Percentiles rank a stretch among this genome's conserved stretches.
phyloP scores from a whole-genome alignment of 2,329 filamentous ascomycete genomes.

The Hypoxylon sp. region DNA sequence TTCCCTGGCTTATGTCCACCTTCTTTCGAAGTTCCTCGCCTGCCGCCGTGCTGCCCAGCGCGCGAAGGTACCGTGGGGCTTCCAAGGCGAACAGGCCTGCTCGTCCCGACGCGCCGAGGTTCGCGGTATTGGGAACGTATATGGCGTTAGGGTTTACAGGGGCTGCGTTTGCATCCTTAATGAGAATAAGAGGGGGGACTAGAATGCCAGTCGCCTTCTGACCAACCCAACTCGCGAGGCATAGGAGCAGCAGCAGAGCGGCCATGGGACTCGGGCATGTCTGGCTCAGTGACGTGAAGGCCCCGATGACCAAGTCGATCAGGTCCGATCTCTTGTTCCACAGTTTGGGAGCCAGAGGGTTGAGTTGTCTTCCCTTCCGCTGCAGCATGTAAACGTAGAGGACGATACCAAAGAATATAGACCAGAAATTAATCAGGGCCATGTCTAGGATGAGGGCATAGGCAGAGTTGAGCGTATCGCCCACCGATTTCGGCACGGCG shows the following conservation, averaged over 20 bases:
- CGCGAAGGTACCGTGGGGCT: conserved; percentile 23
- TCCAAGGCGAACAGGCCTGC: conserved; percentile 22
- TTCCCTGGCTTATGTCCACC: conserved; percentile 15
- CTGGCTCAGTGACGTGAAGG: not conserved
- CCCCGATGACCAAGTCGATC: conserved; percentile 12
- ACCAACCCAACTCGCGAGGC: conserved; percentile 19
- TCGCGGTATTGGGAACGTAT: conserved; percentile 8
- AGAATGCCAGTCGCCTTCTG: conserved; percentile 28
- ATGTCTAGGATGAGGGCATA: conserved; percentile 24
- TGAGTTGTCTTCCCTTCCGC: not conserved
- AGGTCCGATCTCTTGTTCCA: conserved; percentile 26
- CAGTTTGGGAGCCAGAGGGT: conserved; percentile 9
- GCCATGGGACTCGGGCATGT: conserved; percentile 13
- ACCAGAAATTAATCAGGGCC: conserved; percentile 11
- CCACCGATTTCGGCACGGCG: conserved; percentile 15
- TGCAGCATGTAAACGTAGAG: conserved; percentile 17
- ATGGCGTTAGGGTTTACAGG: conserved; percentile 36
- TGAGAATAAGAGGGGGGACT: conserved; percentile 27
- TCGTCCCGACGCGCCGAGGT: not conserved
- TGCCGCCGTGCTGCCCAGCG: conserved; percentile 15
- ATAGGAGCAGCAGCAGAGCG: conserved; percentile 12
- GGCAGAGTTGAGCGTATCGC: conserved; percentile 20
- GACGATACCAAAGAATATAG: conserved; percentile 17
- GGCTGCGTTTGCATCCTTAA: conserved; percentile 31
- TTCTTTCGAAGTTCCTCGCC: conserved; percentile 16